Percentiles rank a stretch among this genome's conserved stretches.
phyloP scores from a whole-genome alignment of 1,284 basidiomycete species.

The Ceratobasidium sp. region DNA sequence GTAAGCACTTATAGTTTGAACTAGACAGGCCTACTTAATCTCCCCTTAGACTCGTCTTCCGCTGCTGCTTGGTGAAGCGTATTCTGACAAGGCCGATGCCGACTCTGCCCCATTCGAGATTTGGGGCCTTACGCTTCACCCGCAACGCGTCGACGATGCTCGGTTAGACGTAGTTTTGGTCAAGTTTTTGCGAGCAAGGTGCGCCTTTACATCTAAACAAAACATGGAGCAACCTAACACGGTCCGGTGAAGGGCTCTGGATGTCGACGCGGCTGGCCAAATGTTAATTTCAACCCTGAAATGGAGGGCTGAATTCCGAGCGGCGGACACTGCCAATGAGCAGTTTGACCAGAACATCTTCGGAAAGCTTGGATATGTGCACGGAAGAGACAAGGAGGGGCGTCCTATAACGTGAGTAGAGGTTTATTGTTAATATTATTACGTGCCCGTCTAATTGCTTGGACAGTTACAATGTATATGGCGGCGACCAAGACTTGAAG shows the following conservation, averaged over 20 bases:
- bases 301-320: constrained; percentile 76
- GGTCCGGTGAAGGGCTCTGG: constrained; percentile 61
- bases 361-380: constrained; percentile 69
- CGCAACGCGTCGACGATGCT: constrained; percentile 63
- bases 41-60: constrained; percentile 62
- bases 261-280: constrained; percentile 62
- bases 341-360: constrained; percentile 73
- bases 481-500: constrained; percentile 69
- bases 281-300: constrained; percentile 75
- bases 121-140: constrained; percentile 74
- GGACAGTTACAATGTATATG: constrained; percentile 61
- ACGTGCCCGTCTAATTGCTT: background rate
- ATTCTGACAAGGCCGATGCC: constrained; percentile 62
- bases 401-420: constrained; percentile 68
- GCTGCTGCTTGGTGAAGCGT: constrained; percentile 67
- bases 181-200: constrained; percentile 83
- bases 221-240: background rate
- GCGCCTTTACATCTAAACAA: constrained; percentile 41
- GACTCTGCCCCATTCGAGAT: constrained; percentile 60
- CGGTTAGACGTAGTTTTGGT: constrained; percentile 75
- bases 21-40: constrained; percentile 9
- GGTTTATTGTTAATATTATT: background rate
- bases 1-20: constrained; percentile 55
- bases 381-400: constrained; percentile 72
- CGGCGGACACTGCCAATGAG: constrained; percentile 69